Percentiles rank a stretch among this genome's conserved stretches.
phyloP scores from a whole-genome alignment of 2,329 filamentous ascomycete genomes.

The Apiospora marii region DNA sequence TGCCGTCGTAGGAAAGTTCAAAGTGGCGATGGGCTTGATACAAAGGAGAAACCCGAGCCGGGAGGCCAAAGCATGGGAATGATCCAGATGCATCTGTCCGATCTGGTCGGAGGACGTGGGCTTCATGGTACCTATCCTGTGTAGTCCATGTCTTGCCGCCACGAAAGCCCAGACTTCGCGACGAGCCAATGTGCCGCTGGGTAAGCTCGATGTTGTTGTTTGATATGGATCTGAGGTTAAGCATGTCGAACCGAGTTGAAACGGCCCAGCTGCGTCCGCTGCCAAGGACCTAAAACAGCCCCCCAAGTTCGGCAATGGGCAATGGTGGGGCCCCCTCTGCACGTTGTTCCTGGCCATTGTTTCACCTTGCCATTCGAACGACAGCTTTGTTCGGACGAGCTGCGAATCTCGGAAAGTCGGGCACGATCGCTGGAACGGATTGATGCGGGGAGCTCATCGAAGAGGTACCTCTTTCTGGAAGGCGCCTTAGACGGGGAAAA shows the following conservation, averaged over 20 bases:
- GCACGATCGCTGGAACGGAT: neutral
- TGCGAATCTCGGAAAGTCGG: neutral
- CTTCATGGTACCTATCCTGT: neutral
- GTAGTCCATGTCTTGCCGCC: neutral
- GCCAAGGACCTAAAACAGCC: neutral
- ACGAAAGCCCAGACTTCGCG: neutral
- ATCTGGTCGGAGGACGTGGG: neutral
- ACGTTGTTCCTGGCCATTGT: conserved; percentile 13
- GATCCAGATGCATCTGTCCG: neutral
- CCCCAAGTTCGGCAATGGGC: neutral
- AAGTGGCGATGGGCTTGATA: neutral
- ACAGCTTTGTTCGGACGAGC: neutral
- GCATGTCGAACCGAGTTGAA: conserved; percentile 21
- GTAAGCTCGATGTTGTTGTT: neutral
- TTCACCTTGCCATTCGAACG: neutral
- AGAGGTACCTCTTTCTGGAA: neutral
- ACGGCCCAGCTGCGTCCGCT: neutral
- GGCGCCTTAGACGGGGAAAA: neutral
- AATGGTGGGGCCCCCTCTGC: neutral
- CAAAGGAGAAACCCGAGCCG: neutral
- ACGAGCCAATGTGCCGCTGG: too few relatives aligned
- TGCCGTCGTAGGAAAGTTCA: neutral
- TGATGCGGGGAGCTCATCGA: neutral
- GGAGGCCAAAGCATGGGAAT: neutral
- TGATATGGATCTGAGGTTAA: conserved; percentile 7